These are phyloP conservation scores for Apiospora aurea DNA, from an alignment of 2,329 filamentous ascomycete species.

Conservation along the genomic window DNA sequence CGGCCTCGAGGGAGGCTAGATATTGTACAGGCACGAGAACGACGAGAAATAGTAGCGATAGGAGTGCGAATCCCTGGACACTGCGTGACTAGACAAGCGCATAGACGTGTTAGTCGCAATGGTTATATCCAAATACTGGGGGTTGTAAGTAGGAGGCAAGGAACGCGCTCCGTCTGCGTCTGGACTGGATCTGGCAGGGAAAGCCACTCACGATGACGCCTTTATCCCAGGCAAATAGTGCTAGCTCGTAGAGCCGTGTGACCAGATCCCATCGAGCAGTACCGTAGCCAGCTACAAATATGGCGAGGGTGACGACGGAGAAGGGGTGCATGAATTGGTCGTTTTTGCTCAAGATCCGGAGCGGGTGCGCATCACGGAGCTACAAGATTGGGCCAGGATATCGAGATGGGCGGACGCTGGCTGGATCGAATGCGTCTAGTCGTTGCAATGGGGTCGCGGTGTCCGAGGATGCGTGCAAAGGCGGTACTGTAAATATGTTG, in stretches of 20 bases:
- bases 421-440: neutral
- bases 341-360: constrained; percentile 30
- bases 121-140: neutral
- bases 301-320: constrained; percentile 92
- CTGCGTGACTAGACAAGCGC: constrained; percentile 71
- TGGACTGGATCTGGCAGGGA: neutral
- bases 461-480: neutral
- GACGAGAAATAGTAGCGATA: constrained; percentile 85
- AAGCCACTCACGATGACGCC: constrained; percentile 70
- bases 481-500: neutral
- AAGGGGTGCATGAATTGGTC: constrained; percentile 90
- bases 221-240: constrained; percentile 98
- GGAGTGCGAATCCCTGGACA: constrained; percentile 81
- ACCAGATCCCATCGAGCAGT: constrained; percentile 99
- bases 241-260: constrained; percentile 94
- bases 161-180: constrained; percentile 2
- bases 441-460: neutral
- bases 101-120: constrained; percentile 28
- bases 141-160: neutral
- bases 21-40: constrained; percentile 85
- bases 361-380: constrained; percentile 23
- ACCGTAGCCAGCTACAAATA: constrained; percentile 99
- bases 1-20: constrained; percentile 80
- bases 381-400: neutral
- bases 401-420: neutral